Evolutionary conservation across 306 rosid species (phyloP), one percentile per base, ranked within the genome.

Genomic region (Quercus aquifolioides): DNA sequence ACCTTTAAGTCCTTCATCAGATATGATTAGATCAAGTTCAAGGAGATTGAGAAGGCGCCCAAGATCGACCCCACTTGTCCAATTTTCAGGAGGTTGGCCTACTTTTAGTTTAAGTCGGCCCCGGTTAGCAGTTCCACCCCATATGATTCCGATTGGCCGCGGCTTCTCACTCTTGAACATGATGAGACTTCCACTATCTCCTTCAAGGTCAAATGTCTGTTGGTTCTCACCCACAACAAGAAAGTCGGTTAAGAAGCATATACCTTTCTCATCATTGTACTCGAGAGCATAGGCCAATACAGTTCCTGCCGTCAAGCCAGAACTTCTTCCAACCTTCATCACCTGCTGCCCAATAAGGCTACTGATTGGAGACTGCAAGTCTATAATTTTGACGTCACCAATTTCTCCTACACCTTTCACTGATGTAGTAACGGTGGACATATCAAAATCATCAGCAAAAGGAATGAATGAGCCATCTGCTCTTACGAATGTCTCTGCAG

Each of bases 101-200:
- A 96, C 71, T 89, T 91, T 96, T 55, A 96, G 84, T 79, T 96
- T 96, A 41, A 96, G 97, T 65, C 99, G 94, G 49, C 99, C 99
- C 76, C 99, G 90, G 79, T 96, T 91, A 73, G 99, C 99, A 65
- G 99, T 96, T 77, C 99, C 99, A 57, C 99, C 99, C 99, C 99
- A 96, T 77, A 96, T 96, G 87, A 93, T 96, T 81, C 99, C 99
- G 28, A 96, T 93, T 4, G 98, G 97, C 6, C 77, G 88, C 56
- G 97, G 97, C 79, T 90, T 96, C 83, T 91, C 94, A 46, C 99
- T 96, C 86, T 91, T 93, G 20, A 96, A 86, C 89, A 93, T 86
- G 74, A 96, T 96, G 78, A 96, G 97, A 64, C 99, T 93, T 79
- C 99, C 99, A 57, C 99, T 96, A 82, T 96, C 99, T 82, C 98